A percentile compares a stretch with the other conserved stretches of the same genome.
Evolutionary conservation across 78 protist genomes (phyloP).

Genomic region (Dictyostelium capitatum): DNA sequence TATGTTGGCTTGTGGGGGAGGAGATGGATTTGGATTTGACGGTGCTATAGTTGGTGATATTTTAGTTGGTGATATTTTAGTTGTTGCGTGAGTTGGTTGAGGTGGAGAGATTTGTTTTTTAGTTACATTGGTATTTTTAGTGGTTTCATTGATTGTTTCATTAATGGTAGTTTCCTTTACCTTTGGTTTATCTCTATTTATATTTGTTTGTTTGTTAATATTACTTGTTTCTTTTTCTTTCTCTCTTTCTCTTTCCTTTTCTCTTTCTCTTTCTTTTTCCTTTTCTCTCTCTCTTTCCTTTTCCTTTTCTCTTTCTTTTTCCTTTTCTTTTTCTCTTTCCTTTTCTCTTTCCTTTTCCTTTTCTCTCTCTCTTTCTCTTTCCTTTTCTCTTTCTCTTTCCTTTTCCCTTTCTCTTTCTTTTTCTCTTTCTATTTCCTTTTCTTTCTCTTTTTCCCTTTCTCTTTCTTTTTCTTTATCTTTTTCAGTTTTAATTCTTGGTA

Average conservation of each 20-base stretch:
- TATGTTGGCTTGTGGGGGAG: background rate
- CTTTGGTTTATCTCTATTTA: background rate
- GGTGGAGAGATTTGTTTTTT: background rate
- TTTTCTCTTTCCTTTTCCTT: background rate
- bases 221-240: background rate
- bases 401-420: background rate
- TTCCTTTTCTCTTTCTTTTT: background rate
- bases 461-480: background rate
- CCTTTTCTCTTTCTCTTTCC: background rate
- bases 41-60: background rate
- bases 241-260: background rate
- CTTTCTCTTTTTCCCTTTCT: background rate
- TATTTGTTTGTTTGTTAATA: too few species aligned
- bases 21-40: background rate
- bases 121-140: background rate
- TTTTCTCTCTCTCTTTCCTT: background rate
- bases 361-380: background rate
- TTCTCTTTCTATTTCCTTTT: background rate
- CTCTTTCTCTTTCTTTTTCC: background rate
- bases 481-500: background rate
- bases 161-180: background rate
- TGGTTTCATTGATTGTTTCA: background rate
- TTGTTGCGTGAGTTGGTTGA: background rate
- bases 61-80: background rate
- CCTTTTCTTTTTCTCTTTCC: background rate